These are phyloP conservation scores for Claviceps fusiformis DNA, from an alignment of 2,329 filamentous ascomycete genomes.

Conservation along the genomic window DNA sequence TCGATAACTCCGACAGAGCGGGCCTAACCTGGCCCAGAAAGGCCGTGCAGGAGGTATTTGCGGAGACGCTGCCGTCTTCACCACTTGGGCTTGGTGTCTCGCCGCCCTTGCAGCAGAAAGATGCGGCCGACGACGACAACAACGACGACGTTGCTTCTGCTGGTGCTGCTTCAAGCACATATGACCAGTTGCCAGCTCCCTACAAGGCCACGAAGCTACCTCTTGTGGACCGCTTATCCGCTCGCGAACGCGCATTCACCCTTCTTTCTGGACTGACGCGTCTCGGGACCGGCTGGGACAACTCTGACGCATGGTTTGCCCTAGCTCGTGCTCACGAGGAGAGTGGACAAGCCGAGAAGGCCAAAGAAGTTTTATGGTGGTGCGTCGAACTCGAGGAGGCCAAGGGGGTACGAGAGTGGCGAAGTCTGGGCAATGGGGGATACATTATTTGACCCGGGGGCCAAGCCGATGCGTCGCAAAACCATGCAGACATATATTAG, in stretches of 20 bases:
- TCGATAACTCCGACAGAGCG: background rate
- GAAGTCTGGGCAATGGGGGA: slow-evolving; percentile 49
- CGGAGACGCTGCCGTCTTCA: slow-evolving; percentile 23
- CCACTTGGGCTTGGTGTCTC: slow-evolving; percentile 31
- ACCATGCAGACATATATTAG: background rate
- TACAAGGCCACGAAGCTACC: slow-evolving; percentile 51
- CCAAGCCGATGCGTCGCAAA: background rate
- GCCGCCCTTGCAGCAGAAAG: slow-evolving; percentile 9
- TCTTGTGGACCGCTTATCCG: slow-evolving; percentile 69
- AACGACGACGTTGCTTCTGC: slow-evolving; percentile 4
- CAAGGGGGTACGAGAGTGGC: slow-evolving; percentile 68
- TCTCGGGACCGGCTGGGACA: slow-evolving; percentile 77
- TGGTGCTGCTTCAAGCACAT: slow-evolving; percentile 4
- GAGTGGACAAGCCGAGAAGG: slow-evolving; percentile 71
- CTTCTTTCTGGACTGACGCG: slow-evolving; percentile 74
- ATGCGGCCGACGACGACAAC: slow-evolving; percentile 1
- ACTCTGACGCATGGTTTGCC: slow-evolving; percentile 84
- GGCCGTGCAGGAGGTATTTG: slow-evolving; percentile 1
- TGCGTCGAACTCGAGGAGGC: slow-evolving; percentile 89
- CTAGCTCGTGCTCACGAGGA: slow-evolving; percentile 80
- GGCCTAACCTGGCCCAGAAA: background rate
- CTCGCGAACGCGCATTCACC: slow-evolving; percentile 76
- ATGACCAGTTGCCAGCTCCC: slow-evolving; percentile 33
- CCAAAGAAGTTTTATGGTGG: slow-evolving; percentile 93
- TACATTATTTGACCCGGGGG: slow-evolving; percentile 35